These are phyloP conservation scores for Camellia granthamiana DNA, from an alignment of 148 eudicot genomes.

Conservation along the genomic window DNA sequence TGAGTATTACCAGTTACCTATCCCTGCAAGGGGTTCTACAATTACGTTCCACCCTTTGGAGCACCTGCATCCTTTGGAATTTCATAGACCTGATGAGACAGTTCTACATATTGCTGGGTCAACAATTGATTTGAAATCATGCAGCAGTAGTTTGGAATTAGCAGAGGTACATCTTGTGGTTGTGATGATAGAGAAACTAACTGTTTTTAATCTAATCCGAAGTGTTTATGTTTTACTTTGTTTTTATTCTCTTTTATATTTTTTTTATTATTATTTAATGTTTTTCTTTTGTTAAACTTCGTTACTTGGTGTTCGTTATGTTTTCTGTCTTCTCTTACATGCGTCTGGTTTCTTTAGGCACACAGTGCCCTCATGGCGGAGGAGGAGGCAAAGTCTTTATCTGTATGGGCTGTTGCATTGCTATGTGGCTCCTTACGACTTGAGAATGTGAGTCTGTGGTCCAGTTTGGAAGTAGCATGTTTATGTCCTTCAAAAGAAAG, in stretches of 20 bases:
- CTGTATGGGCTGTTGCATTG: slow-evolving; percentile 79
- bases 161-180: slow-evolving; percentile 57
- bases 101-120: slow-evolving; percentile 57
- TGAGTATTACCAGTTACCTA: slow-evolving; percentile 59
- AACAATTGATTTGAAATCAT: slow-evolving; percentile 61
- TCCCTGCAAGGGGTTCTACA: slow-evolving; percentile 74
- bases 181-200: background rate
- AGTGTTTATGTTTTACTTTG: background rate
- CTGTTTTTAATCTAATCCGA: background rate
- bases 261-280: no score
- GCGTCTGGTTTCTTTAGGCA: slow-evolving; percentile 43
- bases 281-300: no score
- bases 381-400: slow-evolving; percentile 86
- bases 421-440: slow-evolving; percentile 84
- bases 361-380: slow-evolving; percentile 60
- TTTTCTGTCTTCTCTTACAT: background rate
- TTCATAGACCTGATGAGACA: slow-evolving; percentile 60
- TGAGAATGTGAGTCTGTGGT: slow-evolving; percentile 67
- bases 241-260: background rate
- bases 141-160: slow-evolving; percentile 73
- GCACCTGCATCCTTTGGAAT: slow-evolving; percentile 86
- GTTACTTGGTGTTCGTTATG: background rate
- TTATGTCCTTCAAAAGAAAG: background rate
- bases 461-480: slow-evolving; percentile 1
- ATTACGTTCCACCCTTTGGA: slow-evolving; percentile 84